Evolutionary conservation across 257 asterid genomes (phyloP).

Genomic region (Cordia subcordata): DNA sequence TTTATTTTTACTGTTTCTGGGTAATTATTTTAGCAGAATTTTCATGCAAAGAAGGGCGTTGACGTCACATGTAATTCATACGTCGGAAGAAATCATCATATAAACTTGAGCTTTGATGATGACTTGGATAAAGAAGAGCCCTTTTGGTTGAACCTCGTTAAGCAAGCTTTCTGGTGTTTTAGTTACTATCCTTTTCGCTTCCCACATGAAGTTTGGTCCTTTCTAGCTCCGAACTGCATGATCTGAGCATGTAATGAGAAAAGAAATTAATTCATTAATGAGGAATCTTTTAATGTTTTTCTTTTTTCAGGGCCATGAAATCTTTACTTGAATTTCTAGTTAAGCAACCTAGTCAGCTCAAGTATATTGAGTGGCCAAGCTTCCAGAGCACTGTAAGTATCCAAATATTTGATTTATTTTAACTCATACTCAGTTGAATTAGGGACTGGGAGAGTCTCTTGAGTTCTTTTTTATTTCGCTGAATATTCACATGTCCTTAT

Average conservation of each 20-base stretch:
- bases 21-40: conserved; percentile 13
- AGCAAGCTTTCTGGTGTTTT: conserved; percentile 47
- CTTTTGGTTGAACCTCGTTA: conserved; percentile 36
- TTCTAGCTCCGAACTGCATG: neutral
- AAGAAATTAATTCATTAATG: neutral
- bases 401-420: neutral
- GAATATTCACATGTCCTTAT: too few species aligned
- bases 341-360: conserved; percentile 50
- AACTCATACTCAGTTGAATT: neutral
- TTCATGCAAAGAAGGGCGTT: conserved; percentile 11
- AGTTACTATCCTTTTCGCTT: neutral
- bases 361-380: conserved; percentile 51
- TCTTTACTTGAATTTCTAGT: conserved; percentile 25
- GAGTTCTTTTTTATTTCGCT: neutral
- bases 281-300: neutral
- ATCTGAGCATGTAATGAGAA: neutral
- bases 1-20: conserved; percentile 10
- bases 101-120: conserved; percentile 27
- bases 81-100: conserved; percentile 52
- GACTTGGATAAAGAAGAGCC: conserved; percentile 38
- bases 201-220: neutral
- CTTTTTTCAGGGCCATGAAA: conserved; percentile 45
- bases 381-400: conserved; percentile 39
- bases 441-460: neutral
- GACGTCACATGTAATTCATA: conserved; percentile 22